These are phyloP conservation scores for Trypanosoma cruzi DNA, from an alignment of 208 protist species.

Conservation along the genomic window DNA sequence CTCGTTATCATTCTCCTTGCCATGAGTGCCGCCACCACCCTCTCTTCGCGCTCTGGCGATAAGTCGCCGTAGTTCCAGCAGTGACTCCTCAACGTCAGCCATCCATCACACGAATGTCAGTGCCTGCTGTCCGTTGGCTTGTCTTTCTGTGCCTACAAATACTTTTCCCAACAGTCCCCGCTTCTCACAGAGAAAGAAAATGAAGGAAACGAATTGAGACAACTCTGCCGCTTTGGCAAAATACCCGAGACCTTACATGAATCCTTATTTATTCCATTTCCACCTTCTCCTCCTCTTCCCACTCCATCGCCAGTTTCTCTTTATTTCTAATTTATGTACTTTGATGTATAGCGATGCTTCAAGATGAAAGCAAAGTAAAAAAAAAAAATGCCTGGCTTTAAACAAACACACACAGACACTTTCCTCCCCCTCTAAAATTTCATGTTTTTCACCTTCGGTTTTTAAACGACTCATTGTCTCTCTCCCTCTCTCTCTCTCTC, in stretches of 20 bases:
- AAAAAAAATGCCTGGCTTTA: too few relatives aligned
- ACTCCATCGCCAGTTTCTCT: too few relatives aligned
- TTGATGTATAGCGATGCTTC: background rate
- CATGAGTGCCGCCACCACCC: background rate
- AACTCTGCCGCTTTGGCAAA: too few relatives aligned
- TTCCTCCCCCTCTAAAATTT: background rate
- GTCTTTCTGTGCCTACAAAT: background rate
- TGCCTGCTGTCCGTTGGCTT: background rate
- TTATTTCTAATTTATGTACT: too few relatives aligned
- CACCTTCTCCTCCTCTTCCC: background rate
- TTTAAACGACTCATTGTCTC: constrained; percentile 1
- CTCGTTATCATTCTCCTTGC: background rate
- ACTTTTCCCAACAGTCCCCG: background rate
- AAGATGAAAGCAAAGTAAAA: background rate
- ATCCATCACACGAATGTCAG: background rate
- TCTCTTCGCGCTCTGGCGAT: constrained; percentile 8
- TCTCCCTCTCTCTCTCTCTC: background rate
- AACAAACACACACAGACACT: too few relatives aligned
- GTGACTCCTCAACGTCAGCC: constrained; percentile 9
- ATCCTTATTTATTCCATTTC: background rate
- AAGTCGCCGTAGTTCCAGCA: constrained; percentile 11
- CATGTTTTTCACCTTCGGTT: constrained; percentile 1
- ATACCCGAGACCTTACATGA: too few relatives aligned
- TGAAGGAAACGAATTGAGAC: constrained; percentile 5
- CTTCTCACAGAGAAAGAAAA: constrained; percentile 2